Evolutionary conservation across 495 filamentous ascomycete genomes (phyloP).

Genomic region (Penicillium manginii): DNA sequence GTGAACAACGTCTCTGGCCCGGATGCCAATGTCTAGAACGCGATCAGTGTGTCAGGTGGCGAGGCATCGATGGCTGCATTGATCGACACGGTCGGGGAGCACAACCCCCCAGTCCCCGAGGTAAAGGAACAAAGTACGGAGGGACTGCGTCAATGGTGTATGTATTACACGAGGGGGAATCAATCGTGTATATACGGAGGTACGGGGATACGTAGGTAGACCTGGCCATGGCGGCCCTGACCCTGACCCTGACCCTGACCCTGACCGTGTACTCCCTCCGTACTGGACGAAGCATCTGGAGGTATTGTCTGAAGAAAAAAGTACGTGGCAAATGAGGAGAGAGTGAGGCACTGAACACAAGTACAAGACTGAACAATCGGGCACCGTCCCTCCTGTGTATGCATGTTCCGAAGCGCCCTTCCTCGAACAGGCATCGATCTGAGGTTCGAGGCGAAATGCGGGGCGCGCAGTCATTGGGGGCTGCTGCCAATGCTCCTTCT

Average conservation of each 20-base stretch:
- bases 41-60: conserved; percentile 24
- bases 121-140: conserved; percentile 1
- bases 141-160: not conserved
- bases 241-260: too few species aligned
- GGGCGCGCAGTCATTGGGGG: conserved; percentile 14
- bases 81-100: conserved; percentile 30
- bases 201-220: too few species aligned
- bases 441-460: conserved; percentile 24
- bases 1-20: not conserved
- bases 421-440: conserved; percentile 24
- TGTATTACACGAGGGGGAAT: not conserved
- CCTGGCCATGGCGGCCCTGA: too few species aligned
- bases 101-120: conserved; percentile 21
- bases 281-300: too few species aligned
- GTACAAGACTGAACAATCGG: conserved; percentile 9
- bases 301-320: not conserved
- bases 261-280: too few species aligned
- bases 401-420: conserved; percentile 19
- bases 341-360: conserved; percentile 18
- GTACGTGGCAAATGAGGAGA: conserved; percentile 14
- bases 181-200: not conserved
- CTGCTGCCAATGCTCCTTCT: not conserved
- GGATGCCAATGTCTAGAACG: not conserved
- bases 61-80: conserved; percentile 29
- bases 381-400: conserved; percentile 22